Base-by-base conservation (phyloP, 1,284 basidiomycete genomes). In the Malassezia slooffiae region DNA sequence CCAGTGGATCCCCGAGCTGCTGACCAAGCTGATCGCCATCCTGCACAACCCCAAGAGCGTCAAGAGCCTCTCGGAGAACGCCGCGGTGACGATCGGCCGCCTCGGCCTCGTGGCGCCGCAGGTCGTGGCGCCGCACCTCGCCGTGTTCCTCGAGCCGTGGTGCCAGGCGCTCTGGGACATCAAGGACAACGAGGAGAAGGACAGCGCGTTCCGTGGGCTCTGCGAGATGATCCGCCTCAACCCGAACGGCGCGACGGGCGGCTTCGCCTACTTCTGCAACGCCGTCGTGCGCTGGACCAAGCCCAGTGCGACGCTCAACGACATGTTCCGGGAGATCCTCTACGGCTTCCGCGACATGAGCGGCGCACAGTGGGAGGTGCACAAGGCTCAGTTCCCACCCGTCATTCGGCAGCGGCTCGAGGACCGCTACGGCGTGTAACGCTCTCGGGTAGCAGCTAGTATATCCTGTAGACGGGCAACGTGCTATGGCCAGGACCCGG, bases 121-220 rank as follows among this genome's bases (percentile, higher is more conserved):
- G 17, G 71, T 86, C 19, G 87, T 97, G 29, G 88, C 91, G 12
- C 89, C 89, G 22, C 83, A 90, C 62, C 75, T 96, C 32, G 78
- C 80, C 5, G 81, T 85, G 55, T 97, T 93, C 70, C 87, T 89
- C 8, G 84, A 88, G 70, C 81, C 83, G 9, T 99, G 93, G 93
- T 96, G 91, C 71, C 84, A 88, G 59, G 89, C 91, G 7, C 73
- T 99, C 45, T 90, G 90, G 72, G 93, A 97, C 71, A 97, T 97
- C 70, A 84, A 93, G 59, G 93, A 99, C 70, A 99, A 97, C 66
- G 91, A 97, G 60, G 93, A 99, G 74, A 99, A 97, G 74, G 93
- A 96, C 67, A 93, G 88, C n/a, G 93, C 93, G 5, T 99, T 97
- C 79, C 77, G 89, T 47, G 93, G 93, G 2, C 79, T 99, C 60